Evolutionary conservation across 73 alveolate genomes (phyloP).

Genomic region (Durusdinium trenchii): DNA sequence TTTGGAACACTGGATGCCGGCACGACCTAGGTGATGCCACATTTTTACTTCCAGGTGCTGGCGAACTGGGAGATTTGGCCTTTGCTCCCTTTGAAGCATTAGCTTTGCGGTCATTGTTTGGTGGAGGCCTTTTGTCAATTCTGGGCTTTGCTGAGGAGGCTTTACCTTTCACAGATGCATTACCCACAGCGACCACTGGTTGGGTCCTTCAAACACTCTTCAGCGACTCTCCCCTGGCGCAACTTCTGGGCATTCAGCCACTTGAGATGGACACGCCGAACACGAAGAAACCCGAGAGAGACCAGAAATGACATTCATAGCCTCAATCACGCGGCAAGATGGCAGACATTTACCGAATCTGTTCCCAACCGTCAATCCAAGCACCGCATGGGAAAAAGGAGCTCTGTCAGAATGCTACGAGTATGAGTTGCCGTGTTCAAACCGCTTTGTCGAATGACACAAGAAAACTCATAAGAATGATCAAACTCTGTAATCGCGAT

Average conservation of each 20-base stretch:
- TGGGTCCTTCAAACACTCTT: conserved; percentile 91
- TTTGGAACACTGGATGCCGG: not conserved
- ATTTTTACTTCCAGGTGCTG: conserved; percentile 55
- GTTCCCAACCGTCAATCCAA: too few species aligned
- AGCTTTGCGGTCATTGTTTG: conserved; percentile 77
- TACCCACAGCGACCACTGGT: conserved; percentile 89
- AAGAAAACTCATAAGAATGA: not conserved
- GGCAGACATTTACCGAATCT: not conserved
- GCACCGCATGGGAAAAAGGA: not conserved
- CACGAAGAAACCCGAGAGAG: not conserved
- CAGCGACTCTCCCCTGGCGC: conserved; percentile 83
- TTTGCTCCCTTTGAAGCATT: conserved; percentile 78
- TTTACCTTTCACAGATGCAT: conserved; percentile 86
- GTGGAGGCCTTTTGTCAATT: conserved; percentile 62
- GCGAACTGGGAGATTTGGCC: conserved; percentile 72
- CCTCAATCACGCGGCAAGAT: not conserved
- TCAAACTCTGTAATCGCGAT: not conserved
- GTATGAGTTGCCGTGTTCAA: too few species aligned
- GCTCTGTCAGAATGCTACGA: not conserved
- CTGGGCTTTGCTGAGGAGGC: conserved; percentile 91
- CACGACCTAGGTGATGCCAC: conserved; percentile 65
- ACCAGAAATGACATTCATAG: not conserved
- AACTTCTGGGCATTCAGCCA: conserved; percentile 74
- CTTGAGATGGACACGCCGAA: not conserved
- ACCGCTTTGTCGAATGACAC: too few species aligned